A percentile compares a stretch with the other conserved stretches of the same genome.
Conservation (phyloP, 805 yeast genomes). For the Debaryomyces tyrocola region DNA sequence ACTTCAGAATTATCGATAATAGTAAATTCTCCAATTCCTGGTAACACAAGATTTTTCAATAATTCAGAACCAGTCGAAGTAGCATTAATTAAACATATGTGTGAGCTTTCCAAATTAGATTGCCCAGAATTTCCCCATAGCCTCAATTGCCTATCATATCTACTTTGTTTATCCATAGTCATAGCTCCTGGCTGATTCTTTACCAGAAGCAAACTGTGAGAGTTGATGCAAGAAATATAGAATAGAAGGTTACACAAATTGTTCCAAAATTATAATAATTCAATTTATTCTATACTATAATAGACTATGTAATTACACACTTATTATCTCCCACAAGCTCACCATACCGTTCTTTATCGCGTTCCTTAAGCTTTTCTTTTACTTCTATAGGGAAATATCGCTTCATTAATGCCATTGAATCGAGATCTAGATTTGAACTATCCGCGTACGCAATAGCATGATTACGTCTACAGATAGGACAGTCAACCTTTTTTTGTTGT, state of each 20-base stretch:
- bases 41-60: constrained; percentile 74
- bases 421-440: constrained; percentile 56
- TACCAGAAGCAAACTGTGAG: too few species aligned
- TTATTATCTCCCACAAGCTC: constrained; percentile 24
- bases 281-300: background rate
- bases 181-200: background rate
- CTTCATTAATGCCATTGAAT: constrained; percentile 53
- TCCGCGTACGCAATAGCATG: constrained; percentile 58
- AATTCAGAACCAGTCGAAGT: constrained; percentile 63
- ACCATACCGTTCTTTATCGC: constrained; percentile 40
- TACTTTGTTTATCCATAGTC: constrained; percentile 42
- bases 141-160: constrained; percentile 85
- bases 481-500: constrained; percentile 54
- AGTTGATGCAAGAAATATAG: too few species aligned
- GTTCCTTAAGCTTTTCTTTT: constrained; percentile 57
- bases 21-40: constrained; percentile 66
- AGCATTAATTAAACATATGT: constrained; percentile 61
- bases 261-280: background rate
- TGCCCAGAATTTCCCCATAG: constrained; percentile 88
- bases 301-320: constrained; percentile 11
- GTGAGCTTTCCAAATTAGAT: constrained; percentile 50
- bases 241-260: background rate
- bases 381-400: constrained; percentile 66
- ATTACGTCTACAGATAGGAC: constrained; percentile 65
- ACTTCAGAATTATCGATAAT: constrained; percentile 52